A percentile compares a stretch with the other conserved stretches of the same genome.
phyloP scores from a whole-genome alignment of 2,329 filamentous ascomycete species.

The Venturiaceae sp. region DNA sequence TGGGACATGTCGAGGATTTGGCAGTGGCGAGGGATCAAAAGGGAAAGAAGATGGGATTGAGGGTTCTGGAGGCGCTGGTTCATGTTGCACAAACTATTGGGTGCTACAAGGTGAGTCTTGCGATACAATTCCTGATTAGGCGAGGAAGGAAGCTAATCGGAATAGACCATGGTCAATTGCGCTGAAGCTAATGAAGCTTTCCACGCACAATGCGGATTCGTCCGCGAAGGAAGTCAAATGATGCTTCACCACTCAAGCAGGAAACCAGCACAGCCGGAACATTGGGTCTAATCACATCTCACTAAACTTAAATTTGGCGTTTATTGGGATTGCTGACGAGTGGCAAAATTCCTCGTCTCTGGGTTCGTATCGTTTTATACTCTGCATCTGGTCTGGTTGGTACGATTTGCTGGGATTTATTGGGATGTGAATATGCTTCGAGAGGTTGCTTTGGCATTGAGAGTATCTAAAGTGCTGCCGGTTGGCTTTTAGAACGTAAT shows the following conservation, averaged over 20 bases:
- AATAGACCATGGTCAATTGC: slow-evolving; percentile 11
- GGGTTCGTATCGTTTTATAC: neutral
- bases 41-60: slow-evolving; percentile 15
- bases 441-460: neutral
- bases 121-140: neutral
- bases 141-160: neutral
- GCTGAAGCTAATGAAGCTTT: slow-evolving; percentile 14
- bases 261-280: neutral
- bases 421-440: neutral
- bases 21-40: slow-evolving; percentile 13
- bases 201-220: slow-evolving; percentile 12
- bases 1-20: slow-evolving; percentile 15
- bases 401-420: neutral
- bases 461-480: neutral
- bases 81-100: slow-evolving; percentile 11
- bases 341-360: neutral
- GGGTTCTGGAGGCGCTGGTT: slow-evolving; percentile 14
- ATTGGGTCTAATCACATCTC: neutral
- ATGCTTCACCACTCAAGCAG: slow-evolving; percentile 6
- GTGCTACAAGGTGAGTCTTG: slow-evolving; percentile 11
- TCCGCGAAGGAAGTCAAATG: slow-evolving; percentile 6
- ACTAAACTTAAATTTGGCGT: too few species aligned
- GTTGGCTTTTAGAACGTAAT: neutral
- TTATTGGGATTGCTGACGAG: neutral
- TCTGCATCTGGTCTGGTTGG: neutral